These are phyloP conservation scores for Ricinus communis DNA, from an alignment of 345 rosid species.

Conservation along the genomic window DNA sequence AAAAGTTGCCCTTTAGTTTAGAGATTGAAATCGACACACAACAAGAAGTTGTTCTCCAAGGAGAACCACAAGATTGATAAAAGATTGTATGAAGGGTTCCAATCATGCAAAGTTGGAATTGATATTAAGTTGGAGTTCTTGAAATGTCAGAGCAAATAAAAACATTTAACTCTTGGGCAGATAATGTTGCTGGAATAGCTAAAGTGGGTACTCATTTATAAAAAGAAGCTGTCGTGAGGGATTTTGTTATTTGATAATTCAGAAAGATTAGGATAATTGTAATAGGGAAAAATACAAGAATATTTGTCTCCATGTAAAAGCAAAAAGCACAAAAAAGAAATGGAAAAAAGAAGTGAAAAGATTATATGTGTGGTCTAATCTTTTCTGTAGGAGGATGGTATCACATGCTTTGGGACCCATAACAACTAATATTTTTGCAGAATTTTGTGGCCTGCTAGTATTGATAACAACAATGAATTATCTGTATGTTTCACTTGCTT, in stretches of 20 bases:
- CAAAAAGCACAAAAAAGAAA: constrained; percentile 6
- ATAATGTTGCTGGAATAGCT: not conserved
- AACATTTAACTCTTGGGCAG: not conserved
- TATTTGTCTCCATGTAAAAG: constrained; percentile 6
- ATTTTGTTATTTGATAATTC: not conserved
- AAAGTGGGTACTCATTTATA: not conserved
- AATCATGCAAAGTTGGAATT: constrained; percentile 18
- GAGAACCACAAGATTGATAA: constrained; percentile 7
- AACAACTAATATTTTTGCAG: not conserved
- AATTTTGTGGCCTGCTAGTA: constrained; percentile 11
- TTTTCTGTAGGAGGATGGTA: not conserved
- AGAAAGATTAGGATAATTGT: constrained; percentile 3
- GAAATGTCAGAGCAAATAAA: not conserved
- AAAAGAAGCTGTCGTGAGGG: too few relatives aligned
- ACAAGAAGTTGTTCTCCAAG: constrained; percentile 3
- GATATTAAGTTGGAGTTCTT: not conserved
- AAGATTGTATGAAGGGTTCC: not conserved
- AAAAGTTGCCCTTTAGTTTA: not conserved
- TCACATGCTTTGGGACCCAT: constrained; percentile 37
- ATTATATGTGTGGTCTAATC: constrained; percentile 1
- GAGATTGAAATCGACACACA: constrained; percentile 1
- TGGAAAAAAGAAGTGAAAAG: constrained; percentile 1
- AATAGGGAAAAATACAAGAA: constrained; percentile 10
- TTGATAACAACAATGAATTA: constrained; percentile 14
- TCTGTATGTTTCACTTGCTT: constrained; percentile 19